Base-by-base conservation (phyloP, 768 basidiomycete genomes). In the Tulasnella sp. region DNA sequence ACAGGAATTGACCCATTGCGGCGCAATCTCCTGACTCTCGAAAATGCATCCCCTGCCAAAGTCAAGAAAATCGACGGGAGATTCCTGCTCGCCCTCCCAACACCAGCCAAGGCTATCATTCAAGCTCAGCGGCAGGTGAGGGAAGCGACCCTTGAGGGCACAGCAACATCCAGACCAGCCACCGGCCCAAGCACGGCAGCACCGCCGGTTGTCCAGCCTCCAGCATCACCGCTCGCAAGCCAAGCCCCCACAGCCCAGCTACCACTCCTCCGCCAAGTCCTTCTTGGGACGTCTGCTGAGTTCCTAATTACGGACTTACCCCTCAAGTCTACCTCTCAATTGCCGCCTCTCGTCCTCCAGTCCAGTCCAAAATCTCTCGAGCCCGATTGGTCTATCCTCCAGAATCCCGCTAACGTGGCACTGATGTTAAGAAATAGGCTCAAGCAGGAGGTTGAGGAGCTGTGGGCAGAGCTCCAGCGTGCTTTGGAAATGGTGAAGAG, bases 1-100 rank as follows among this genome's bases (percentile, higher is more conserved):
- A 88, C 87, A 31, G 87, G 88, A 1, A 81, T 88, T 3, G 81
- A 82, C 68, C 87, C 88, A 71, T 85, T 86, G 77, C 83, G 87
- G 79, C 85, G 82, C 10, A 75, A 81, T 44, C 83, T 86, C 7
- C 82, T 89, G 18, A 83, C 85, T 6, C 68, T 72, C 10, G 81
- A 83, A 27, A 84, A 84, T 84, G 83, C 34, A 38, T 71, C 27
- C 21, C 52, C 27, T 14, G 27, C 44, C 27, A 16, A n/a, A 27
- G 34, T 58, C 48, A 71, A 19, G 16, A 21, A 16, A 18, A 36
- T 38, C 56, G 31, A 36, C 21, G 56, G 36, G 36, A 38, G 58
- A 19, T 34, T 52, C 24, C 42, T 14, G 6, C 34, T 42, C 3
- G 3, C 31, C 16, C 46, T 77, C 2, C 34, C 76, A 71, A 27